Evolutionary conservation across 2,329 filamentous ascomycete species (phyloP), one percentile per base, ranked within the genome.

Genomic region (Fusarium verticillioides): DNA sequence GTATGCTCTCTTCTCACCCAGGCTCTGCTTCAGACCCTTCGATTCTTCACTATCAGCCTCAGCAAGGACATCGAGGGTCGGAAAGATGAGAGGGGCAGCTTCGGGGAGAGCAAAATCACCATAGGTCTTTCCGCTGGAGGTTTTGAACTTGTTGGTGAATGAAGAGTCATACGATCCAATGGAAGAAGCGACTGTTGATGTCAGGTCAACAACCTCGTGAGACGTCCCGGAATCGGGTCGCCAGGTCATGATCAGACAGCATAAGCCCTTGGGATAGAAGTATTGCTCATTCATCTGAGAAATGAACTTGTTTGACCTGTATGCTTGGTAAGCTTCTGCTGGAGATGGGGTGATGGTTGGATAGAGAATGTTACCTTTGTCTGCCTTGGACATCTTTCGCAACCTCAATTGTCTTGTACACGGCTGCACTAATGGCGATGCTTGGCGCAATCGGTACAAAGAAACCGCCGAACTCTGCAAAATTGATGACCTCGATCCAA

Each of bases 211-310:
- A 53, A 43, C 63, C 32, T 79, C 75, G 21, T 80, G 74, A 7
- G 44, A 5, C 13, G 30, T 69, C 23, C 75, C 64, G 0, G 77
- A 69, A 7, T 84, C 82, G 1, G 86, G 85, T 58, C 86, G 86
- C 81, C 83, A 89, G 3, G 86, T 86, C 80, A 91, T 85, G 42
- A 92, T 82, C 26, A 82, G 44, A 7, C 76, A 79, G 18, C 86
- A 88, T 1, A 91, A 82, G 0, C 89, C 89, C 4, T 84, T 84
- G 0, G 89, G 89, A 52, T 83, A 84, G 78, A 91, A 92, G 66
- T 89, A 85, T 7, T 87, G 82, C 15, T 67, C 63, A 5, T 67
- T 67, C 16, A 67, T 59, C 18, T 61, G 42, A 2, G 63, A 16
- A 7, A 67, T 10, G 32, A 67, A 67, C 46, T 67, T 60, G 28